These are phyloP conservation scores for Rhododendron ferrugineum DNA, from an alignment of 148 eudicot genomes.

Conservation along the genomic window DNA sequence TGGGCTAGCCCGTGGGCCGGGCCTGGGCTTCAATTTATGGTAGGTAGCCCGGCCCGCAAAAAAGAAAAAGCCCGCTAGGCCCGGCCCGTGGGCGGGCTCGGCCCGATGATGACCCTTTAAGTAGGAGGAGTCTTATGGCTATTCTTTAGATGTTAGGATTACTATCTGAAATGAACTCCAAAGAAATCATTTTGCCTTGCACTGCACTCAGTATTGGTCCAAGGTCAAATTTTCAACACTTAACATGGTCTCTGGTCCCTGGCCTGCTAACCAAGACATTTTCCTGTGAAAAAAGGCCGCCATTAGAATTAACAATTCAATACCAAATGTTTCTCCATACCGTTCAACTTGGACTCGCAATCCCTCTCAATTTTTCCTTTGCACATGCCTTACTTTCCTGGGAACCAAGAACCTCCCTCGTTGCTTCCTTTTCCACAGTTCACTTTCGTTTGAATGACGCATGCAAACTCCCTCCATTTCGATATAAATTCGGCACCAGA, in stretches of 20 bases:
- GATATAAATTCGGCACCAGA: not conserved
- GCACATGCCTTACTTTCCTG: not conserved
- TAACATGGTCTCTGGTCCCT: not conserved
- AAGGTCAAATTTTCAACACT: not conserved
- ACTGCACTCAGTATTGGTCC: not conserved
- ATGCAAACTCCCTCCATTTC: not conserved
- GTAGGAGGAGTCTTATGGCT: too few species aligned
- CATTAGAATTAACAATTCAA: not conserved
- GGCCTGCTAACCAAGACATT: not conserved
- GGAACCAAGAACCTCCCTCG: conserved; percentile 1
- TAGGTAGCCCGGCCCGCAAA: too few species aligned
- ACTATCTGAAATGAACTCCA: not conserved
- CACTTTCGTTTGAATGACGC: not conserved
- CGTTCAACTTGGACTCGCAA: conserved; percentile 8
- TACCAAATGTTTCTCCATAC: not conserved
- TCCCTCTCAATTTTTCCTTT: not conserved
- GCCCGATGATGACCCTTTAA: too few species aligned
- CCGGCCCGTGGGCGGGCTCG: too few species aligned
- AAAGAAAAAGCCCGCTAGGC: too few species aligned
- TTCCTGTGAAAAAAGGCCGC: not conserved
- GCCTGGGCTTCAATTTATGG: too few species aligned
- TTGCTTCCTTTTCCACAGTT: not conserved
- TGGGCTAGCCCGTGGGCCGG: too few species aligned
- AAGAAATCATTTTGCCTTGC: not conserved
- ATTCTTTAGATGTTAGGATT: too few species aligned